Conservation (phyloP, 768 basidiomycete species). For the Russula foetens region DNA sequence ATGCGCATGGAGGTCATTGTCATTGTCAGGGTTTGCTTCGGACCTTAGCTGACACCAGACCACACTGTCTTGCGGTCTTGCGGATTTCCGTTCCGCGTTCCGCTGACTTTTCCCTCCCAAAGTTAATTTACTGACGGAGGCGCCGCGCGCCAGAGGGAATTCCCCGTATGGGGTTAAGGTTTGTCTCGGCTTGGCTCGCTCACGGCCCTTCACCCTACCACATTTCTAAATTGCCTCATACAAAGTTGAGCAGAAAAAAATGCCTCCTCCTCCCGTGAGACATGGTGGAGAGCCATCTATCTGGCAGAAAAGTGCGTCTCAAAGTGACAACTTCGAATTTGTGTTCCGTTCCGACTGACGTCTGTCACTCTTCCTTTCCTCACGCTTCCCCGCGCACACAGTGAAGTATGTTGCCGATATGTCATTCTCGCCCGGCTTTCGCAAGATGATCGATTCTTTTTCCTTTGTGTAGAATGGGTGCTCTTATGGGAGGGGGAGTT, state of each 20-base stretch:
- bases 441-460: not conserved
- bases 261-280: conserved; percentile 15
- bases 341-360: not conserved
- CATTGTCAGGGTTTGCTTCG: not conserved
- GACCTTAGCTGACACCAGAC: too few relatives aligned
- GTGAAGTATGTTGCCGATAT: conserved; percentile 45
- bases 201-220: not conserved
- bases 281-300: conserved; percentile 20
- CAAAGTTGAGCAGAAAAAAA: not conserved
- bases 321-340: not conserved
- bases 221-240: not conserved
- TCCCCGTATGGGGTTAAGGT: conserved; percentile 1
- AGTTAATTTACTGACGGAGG: too few relatives aligned
- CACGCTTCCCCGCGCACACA: conserved; percentile 25
- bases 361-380: not conserved
- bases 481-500: conserved; percentile 87
- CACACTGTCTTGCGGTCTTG: too few relatives aligned
- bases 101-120: too few relatives aligned
- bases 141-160: too few relatives aligned
- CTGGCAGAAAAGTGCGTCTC: conserved; percentile 21
- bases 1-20: conserved; percentile 4
- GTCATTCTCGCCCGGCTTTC: conserved; percentile 1
- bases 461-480: conserved; percentile 62
- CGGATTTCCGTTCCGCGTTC: too few relatives aligned
- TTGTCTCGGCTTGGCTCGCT: not conserved